These are phyloP conservation scores for Salix exigua DNA, from an alignment of 345 rosid genomes.

Conservation along the genomic window DNA sequence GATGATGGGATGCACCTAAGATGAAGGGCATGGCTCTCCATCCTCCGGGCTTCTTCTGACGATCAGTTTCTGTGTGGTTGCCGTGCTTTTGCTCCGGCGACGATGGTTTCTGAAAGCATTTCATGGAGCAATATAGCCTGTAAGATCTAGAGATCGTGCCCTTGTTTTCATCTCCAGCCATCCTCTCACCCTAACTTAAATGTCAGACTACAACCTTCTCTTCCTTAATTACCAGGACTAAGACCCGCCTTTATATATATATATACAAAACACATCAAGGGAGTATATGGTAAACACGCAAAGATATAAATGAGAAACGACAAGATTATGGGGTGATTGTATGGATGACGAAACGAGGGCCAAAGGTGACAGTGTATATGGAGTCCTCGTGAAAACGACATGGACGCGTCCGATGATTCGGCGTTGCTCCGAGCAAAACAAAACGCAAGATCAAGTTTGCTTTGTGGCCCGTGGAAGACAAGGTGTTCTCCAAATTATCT, in stretches of 20 bases:
- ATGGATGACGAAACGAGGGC: not conserved
- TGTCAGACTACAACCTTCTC: not conserved
- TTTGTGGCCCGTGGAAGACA: too few species aligned
- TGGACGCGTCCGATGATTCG: not conserved
- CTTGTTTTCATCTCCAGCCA: not conserved
- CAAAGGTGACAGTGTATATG: not conserved
- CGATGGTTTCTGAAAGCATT: constrained; percentile 14
- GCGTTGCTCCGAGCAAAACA: too few species aligned
- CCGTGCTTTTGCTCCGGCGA: constrained; percentile 8
- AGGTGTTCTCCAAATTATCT: too few species aligned
- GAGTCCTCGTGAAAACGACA: too few species aligned
- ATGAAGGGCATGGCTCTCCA: constrained; percentile 84
- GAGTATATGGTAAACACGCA: too few species aligned
- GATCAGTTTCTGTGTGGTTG: constrained; percentile 4
- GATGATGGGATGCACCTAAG: constrained; percentile 37
- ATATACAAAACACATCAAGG: not conserved
- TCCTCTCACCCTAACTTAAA: not conserved
- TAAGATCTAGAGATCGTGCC: constrained; percentile 11
- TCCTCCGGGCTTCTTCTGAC: constrained; percentile 52
- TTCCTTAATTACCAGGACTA: not conserved
- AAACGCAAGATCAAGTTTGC: too few species aligned
- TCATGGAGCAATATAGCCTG: constrained; percentile 14
- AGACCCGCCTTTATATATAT: not conserved
- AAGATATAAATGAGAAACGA: too few species aligned
- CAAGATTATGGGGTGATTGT: not conserved